Base-by-base conservation (phyloP, 1,284 basidiomycete genomes). In the Melampsora medusae region DNA sequence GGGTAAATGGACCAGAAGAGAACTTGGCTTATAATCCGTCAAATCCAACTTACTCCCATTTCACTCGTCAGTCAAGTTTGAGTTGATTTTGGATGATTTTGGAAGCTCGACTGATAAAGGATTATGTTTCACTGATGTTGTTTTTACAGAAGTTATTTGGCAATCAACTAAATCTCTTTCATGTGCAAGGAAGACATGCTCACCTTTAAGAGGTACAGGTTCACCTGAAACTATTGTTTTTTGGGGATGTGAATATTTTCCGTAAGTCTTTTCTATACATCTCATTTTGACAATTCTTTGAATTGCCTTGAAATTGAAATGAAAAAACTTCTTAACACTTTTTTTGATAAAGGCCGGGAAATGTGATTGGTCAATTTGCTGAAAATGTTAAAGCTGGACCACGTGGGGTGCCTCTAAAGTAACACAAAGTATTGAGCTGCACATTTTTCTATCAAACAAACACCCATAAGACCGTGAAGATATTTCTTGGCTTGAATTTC, bases 91-190 rank as follows among this genome's bases (percentile, higher is more conserved):
- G 35, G 9, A 35, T 62, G n/a, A 7, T 38, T 10, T 19, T 31
- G 10, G 2, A 12, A 19, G 28, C 42, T 7, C 25, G 17, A 49
- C 6, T 25, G 61, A 46, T 42, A 25, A 25, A 25, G 25, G 35
- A 35, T 35, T 35, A 6, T 42, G 9, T 42, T 42, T 42, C 2
- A 42, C 7, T 10, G 12, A 10, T 14, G 9, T 42, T 10, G 12
- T 42, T 12, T 53, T 53, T 49, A 31, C 28, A 76, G 73, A 76
- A 66, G 73, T 76, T 6, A 59, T 76, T 14, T 76, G 73, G 73
- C 6, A 14, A 5, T 53, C 25, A 10, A 76, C 73, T 14, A 69
- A 50, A 42, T 38, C 67, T 35, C 35, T 76, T 25, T 65, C 65
- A 31, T 76, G 73, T 61, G n/a, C 67, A 59, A 49, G 16, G 19